Evolutionary conservation across 371 early-diverging fungal species (phyloP), one percentile per base, ranked within the genome.

Genomic region (Lichtheimia ornata): DNA sequence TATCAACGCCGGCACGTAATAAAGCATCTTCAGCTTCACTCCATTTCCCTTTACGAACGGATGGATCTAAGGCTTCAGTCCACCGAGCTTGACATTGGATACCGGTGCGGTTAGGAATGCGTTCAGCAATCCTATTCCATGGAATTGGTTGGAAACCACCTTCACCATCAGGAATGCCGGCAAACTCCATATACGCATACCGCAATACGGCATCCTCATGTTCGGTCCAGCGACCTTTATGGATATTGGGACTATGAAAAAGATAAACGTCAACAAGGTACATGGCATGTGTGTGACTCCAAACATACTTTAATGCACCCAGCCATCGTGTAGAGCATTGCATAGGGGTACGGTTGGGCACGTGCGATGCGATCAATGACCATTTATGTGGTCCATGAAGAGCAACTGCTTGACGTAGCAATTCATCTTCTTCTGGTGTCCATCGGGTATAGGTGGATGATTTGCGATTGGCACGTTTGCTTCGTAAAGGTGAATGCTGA

Each of bases 11-110:
- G 43, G 76, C 64, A 42, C 74, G 53, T 56, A 91, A 58, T 20
- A 85, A 41, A 4, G 50, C 65, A 53, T 89, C 91, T 74, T 91
- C 91, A 13, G 84, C 84, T 0, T 62, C 61, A 12, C 75, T 72
- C 91, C 91, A 91, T 58, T 84, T 83, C 0, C 88, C 91, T 50
- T 86, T 87, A 5, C 86, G 73, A 13, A 87, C 86, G 18, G 65
- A 69, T 3, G 91, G 91, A 59, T 91, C 88, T 11, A 91, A 56
- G 5, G 91, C 88, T 66, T 91, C 91, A 5, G 85, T 83, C 83
- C 88, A 91, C 6, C 90, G 81, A 15, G 91, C 90, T 61, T 89
- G 89, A 3, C 90, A 89, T 63, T 91, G 91, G 27, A 85, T 84
- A 3, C 85, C 86, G 0, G 86, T 87, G 11, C 91, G 73, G 15